Evolutionary conservation across 805 yeast species (phyloP).

Genomic region (Cyberlindnera nakhonratchasimensis): DNA sequence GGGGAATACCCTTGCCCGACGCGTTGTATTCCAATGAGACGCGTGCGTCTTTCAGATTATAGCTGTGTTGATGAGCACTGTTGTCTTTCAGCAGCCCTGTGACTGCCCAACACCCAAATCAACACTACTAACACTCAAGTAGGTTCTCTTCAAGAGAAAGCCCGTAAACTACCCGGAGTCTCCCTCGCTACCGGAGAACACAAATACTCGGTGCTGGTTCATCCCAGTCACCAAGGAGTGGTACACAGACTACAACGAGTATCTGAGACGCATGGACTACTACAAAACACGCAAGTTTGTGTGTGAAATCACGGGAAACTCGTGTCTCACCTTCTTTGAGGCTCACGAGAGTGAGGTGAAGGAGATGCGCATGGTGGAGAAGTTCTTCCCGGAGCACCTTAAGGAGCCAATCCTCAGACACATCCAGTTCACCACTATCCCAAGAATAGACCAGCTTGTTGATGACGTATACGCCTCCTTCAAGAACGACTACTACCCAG

Average conservation of each 20-base stretch:
- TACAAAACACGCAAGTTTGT: constrained; percentile 77
- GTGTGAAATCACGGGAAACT: constrained; percentile 93
- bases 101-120: too few relatives aligned
- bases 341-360: constrained; percentile 75
- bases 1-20: not conserved
- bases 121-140: constrained; percentile 9
- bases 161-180: constrained; percentile 60
- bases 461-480: constrained; percentile 80
- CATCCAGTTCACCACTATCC: constrained; percentile 75
- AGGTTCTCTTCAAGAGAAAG: constrained; percentile 78
- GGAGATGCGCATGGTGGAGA: constrained; percentile 64
- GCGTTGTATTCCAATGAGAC: not conserved
- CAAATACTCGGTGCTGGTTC: constrained; percentile 66
- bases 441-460: constrained; percentile 81
- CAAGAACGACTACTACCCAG: constrained; percentile 85
- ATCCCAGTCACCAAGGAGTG: constrained; percentile 88
- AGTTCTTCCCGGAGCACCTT: constrained; percentile 83
- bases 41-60: too few relatives aligned
- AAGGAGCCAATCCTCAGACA: constrained; percentile 88
- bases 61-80: not conserved
- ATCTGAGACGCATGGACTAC: constrained; percentile 67
- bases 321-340: constrained; percentile 86
- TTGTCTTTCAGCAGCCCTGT: not conserved
- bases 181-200: constrained; percentile 52
- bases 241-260: constrained; percentile 75